A percentile compares a stretch with the other conserved stretches of the same genome.
Conservation (phyloP, 805 yeast genomes). For the Ogataea ganodermae region DNA sequence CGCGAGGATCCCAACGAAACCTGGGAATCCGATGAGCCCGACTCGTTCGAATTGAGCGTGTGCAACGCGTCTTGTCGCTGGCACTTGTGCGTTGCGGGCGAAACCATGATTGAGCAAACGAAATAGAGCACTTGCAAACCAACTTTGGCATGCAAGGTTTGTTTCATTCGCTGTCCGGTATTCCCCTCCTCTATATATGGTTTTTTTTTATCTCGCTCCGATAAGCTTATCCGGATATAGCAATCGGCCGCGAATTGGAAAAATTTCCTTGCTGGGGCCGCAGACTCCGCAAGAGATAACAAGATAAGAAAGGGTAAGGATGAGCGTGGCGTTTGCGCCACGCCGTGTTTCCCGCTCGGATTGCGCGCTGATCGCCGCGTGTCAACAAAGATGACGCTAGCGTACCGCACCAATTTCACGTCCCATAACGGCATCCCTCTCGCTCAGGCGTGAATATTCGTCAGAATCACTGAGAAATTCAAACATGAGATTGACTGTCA, state of each 20-base stretch:
- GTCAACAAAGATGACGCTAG: neutral
- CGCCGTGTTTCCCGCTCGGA: conserved; percentile 1
- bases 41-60: conserved; percentile 3
- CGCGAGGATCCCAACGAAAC: neutral
- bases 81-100: neutral
- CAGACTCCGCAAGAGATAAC: conserved; percentile 8
- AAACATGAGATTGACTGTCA: conserved; percentile 59
- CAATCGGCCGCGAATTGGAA: conserved; percentile 8
- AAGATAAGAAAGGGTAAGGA: neutral
- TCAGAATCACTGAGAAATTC: conserved; percentile 65
- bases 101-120: neutral
- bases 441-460: conserved; percentile 49
- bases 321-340: conserved; percentile 1
- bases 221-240: conserved; percentile 8
- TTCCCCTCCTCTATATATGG: conserved; percentile 2
- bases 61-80: neutral
- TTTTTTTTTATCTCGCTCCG: neutral
- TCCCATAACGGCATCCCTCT: conserved; percentile 61
- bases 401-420: conserved; percentile 41
- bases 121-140: neutral
- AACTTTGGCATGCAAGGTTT: neutral
- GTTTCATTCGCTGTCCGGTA: neutral
- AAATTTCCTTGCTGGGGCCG: conserved; percentile 3
- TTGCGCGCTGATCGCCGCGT: neutral
- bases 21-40: neutral